Base-by-base conservation (phyloP, 176 grass and related monocot genomes). In the Metroxylon sagu region DNA sequence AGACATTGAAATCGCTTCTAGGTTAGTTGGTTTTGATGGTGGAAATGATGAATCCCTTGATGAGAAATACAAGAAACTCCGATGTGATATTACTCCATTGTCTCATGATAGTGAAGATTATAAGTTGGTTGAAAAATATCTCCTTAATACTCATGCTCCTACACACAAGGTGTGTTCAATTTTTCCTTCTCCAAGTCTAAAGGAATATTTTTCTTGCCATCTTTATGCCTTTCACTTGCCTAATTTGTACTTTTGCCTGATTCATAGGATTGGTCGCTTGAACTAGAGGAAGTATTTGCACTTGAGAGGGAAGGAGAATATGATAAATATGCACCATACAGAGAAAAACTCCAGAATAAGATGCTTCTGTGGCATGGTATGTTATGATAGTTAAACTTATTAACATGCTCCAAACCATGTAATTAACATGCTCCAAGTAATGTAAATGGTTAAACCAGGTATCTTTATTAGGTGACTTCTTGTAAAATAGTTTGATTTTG, bases 1-100 rank as follows among this genome's bases (percentile, higher is more conserved):
- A 63, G 83, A 90, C 74, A 96, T 96, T 69, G 91, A 96, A 88
- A 96, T 96, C 48, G 91, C 91, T 81, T 96, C 91, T 48, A 90
- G 59, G 77, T 62, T 96, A 60, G 86, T 96, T 71, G 83, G 91
- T 66, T 96, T 96, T 15, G 91, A 87, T 72, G 57, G 68, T 49
- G 83, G 85, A 54, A 77, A 67, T 21, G 86, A 80, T 77, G 86
- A 87, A 75, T 85, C 91, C 62, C 60, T 96, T 85, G 91, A 96
- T 72, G 77, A 83, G 10, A 96, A 90, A 49, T 96, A 90, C 65
- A 81, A 75, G 62, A 96, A 90, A 59, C 83, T 96, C 71, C 69
- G 48, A 56, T 96, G 86, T 74, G 67, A 76, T 70, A 85, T 96
- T 54, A 77, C 60, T 23, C 86, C 86, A 4, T 43, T 96, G 10